Evolutionary conservation across 352 stramenopile species (phyloP).

Genomic region (Pythium sp.): DNA sequence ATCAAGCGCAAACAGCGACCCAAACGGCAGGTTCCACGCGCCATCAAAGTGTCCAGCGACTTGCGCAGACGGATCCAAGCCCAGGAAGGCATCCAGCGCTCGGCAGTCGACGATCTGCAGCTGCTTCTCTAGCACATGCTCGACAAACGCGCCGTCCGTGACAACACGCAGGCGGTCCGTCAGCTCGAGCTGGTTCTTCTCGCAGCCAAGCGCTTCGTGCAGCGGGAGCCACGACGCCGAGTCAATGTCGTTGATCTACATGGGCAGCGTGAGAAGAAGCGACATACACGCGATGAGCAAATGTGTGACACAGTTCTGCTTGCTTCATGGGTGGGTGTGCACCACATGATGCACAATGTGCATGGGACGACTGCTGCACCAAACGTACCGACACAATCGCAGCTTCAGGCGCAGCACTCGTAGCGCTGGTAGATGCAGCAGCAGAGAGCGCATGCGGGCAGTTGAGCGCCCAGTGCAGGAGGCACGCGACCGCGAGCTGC

Average conservation of each 20-base stretch:
- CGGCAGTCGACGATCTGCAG: slow-evolving; percentile 57
- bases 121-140: slow-evolving; percentile 28
- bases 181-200: slow-evolving; percentile 29
- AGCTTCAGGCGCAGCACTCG: slow-evolving; percentile 19
- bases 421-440: background rate
- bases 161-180: slow-evolving; percentile 26
- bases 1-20: slow-evolving; percentile 37
- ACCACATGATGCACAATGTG: background rate
- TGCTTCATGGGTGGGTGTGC: background rate
- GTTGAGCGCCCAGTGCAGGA: slow-evolving; percentile 48
- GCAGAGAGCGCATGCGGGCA: background rate
- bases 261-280: background rate
- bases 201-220: slow-evolving; percentile 39
- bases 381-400: slow-evolving; percentile 20
- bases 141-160: slow-evolving; percentile 22
- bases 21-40: slow-evolving; percentile 52
- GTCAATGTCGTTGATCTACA: slow-evolving; percentile 22
- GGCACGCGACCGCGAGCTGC: slow-evolving; percentile 49
- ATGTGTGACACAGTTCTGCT: background rate
- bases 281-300: background rate
- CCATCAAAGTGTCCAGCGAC: slow-evolving; percentile 57
- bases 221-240: slow-evolving; percentile 32
- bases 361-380: background rate
- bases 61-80: slow-evolving; percentile 29
- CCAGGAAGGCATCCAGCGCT: slow-evolving; percentile 44